phyloP scores from a whole-genome alignment of 1,284 basidiomycete genomes.

The Microbotryum saponariae region DNA sequence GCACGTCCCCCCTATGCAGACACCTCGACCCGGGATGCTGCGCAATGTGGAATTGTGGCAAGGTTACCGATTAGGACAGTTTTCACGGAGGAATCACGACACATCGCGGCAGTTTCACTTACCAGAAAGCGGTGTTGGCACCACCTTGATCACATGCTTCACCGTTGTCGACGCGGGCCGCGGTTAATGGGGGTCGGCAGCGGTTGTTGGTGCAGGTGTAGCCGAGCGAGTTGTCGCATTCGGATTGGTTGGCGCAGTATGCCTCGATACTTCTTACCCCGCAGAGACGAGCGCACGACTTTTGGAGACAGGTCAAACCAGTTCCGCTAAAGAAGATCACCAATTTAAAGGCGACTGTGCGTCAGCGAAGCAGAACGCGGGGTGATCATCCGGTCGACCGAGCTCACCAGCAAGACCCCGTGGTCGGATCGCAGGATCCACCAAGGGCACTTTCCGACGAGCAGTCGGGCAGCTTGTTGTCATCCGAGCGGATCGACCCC shows the following conservation, averaged over 20 bases:
- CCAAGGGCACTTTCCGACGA: slow-evolving; percentile 4
- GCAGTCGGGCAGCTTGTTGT: slow-evolving; percentile 5
- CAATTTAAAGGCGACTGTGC: too few relatives aligned
- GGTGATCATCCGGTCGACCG: background rate
- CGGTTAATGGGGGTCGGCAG: slow-evolving; percentile 24
- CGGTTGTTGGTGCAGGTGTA: slow-evolving; percentile 26
- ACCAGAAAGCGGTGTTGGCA: slow-evolving; percentile 30
- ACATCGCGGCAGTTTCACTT: background rate
- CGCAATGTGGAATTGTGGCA: too few relatives aligned
- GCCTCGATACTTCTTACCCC: slow-evolving; percentile 22
- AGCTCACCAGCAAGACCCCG: slow-evolving; percentile 20
- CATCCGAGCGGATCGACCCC: slow-evolving; percentile 2
- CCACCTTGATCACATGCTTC: slow-evolving; percentile 25
- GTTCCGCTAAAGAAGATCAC: background rate
- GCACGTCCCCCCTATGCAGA: slow-evolving; percentile 21
- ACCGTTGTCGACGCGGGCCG: slow-evolving; percentile 16
- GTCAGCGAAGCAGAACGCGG: too few relatives aligned
- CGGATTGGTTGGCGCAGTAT: slow-evolving; percentile 23
- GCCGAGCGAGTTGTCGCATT: slow-evolving; percentile 22
- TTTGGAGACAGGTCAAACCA: slow-evolving; percentile 16
- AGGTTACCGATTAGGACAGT: background rate
- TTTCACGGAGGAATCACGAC: background rate
- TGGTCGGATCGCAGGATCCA: slow-evolving; percentile 17
- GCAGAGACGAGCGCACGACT: slow-evolving; percentile 19
- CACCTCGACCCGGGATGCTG: slow-evolving; percentile 22